phyloP scores from a whole-genome alignment of 2,329 filamentous ascomycete species.

The Pezicula rhizophila region DNA sequence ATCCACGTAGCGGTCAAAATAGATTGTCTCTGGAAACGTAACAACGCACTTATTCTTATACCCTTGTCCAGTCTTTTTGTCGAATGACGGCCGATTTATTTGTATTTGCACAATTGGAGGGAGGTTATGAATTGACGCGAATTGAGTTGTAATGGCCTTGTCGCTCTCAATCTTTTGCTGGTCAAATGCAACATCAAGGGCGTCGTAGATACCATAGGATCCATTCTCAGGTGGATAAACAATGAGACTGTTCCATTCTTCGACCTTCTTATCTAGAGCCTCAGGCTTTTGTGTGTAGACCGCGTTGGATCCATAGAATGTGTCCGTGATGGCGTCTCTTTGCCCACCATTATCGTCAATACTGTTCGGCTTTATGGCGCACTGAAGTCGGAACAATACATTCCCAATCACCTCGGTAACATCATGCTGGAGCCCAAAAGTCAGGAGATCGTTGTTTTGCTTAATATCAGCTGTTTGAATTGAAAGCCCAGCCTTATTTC shows the following conservation, averaged over 20 bases:
- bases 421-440: conserved; percentile 65
- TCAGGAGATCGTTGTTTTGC: conserved; percentile 26
- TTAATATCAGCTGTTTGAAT: conserved; percentile 24
- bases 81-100: conserved; percentile 75
- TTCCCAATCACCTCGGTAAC: conserved; percentile 94
- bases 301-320: conserved; percentile 57
- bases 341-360: conserved; percentile 66
- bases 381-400: conserved; percentile 84
- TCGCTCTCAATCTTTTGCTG: conserved; percentile 66
- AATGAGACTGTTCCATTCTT: conserved; percentile 47
- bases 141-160: conserved; percentile 52
- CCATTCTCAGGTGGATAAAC: conserved; percentile 48
- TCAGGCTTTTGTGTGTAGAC: conserved; percentile 51
- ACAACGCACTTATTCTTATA: conserved; percentile 75
- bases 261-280: conserved; percentile 34
- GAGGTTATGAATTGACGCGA: conserved; percentile 66
- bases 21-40: conserved; percentile 72
- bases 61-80: conserved; percentile 50
- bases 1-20: conserved; percentile 83
- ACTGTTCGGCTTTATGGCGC: conserved; percentile 70
- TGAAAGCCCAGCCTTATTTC: conserved; percentile 26
- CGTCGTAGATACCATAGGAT: conserved; percentile 67
- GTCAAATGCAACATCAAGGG: conserved; percentile 81
- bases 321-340: conserved; percentile 70
- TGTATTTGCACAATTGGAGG: conserved; percentile 86